Conservation (phyloP, 1,284 basidiomycete species). For the Ustilago loliicola region DNA sequence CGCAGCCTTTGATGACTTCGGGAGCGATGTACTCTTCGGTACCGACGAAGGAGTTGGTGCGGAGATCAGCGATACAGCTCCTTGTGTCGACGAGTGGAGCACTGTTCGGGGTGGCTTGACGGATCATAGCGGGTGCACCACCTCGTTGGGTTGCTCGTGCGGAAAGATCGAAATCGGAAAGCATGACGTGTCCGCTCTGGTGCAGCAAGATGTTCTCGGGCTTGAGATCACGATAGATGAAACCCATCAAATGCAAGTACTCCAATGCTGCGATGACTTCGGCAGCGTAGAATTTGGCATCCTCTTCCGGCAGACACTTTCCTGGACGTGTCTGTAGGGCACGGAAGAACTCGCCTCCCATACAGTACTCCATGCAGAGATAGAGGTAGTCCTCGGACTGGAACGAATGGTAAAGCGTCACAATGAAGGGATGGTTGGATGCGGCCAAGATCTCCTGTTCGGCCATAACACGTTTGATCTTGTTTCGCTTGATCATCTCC, state of each 20-base stretch:
- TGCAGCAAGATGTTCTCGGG: slow-evolving; percentile 98
- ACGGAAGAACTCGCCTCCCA: slow-evolving; percentile 99
- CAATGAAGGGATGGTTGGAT: slow-evolving; percentile 70
- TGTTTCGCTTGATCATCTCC: slow-evolving; percentile 70
- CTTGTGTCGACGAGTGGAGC: slow-evolving; percentile 95
- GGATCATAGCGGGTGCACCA: slow-evolving; percentile 89
- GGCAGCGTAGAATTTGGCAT: slow-evolving; percentile 96
- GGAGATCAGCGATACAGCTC: slow-evolving; percentile 95
- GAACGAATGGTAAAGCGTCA: slow-evolving; percentile 70
- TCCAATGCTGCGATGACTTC: slow-evolving; percentile 96
- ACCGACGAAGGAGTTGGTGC: slow-evolving; percentile 98
- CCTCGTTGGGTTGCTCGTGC: slow-evolving; percentile 85
- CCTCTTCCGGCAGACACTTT: slow-evolving; percentile 94
- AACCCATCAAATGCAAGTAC: slow-evolving; percentile 98
- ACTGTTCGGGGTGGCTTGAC: slow-evolving; percentile 88
- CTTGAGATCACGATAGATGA: slow-evolving; percentile 89
- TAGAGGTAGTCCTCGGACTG: slow-evolving; percentile 69
- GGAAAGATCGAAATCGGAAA: slow-evolving; percentile 98
- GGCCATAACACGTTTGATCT: slow-evolving; percentile 69
- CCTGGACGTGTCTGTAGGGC: slow-evolving; percentile 85
- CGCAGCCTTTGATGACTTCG: slow-evolving; percentile 96
- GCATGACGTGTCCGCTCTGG: slow-evolving; percentile 96
- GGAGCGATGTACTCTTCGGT: slow-evolving; percentile 99
- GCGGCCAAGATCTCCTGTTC: slow-evolving; percentile 68
- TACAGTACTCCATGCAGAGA: slow-evolving; percentile 80